Base-by-base conservation (phyloP, 768 basidiomycete genomes). In the Suillus cothurnatus region DNA sequence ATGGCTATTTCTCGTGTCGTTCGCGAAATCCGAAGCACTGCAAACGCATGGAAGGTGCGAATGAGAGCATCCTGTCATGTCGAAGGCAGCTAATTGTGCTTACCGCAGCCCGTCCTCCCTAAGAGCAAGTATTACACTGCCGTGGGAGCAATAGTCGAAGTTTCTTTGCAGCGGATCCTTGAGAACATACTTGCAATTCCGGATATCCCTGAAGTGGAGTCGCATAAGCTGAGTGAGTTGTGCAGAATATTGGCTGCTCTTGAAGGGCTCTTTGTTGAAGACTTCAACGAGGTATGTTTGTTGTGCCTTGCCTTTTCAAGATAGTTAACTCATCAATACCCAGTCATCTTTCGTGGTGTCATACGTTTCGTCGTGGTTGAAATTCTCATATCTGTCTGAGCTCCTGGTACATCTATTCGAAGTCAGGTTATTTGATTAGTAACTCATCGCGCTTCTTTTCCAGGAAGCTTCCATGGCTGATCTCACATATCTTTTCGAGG, bases 391-490 rank as follows among this genome's bases (percentile, higher is more conserved):
- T 76, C 82, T 97, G 6, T 93, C 93, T 2, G 95, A 97, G 75
- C 84, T 98, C 15, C 75, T 98, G 82, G 95, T 95, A 66, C 55
- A 91, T 82, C 32, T 12, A 36, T 26, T 50, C 9, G 57, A 36
- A 19, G 32, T 50, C 32, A 39, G 45, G 15, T 38, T n/a, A 26
- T 66, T 41, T 21, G 62, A 47, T 23, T 17, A 39, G 26, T 62
- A 39, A 28, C 19, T 38, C 23, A 36, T 28, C 12, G 69, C 21
- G 39, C 62, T 61, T 56, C 65, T 47, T 57, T 38, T 76, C 59
- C 69, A 95, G 94, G 94, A 95, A 77, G 95, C 94, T 1, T 94
- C 93, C 38, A 87, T 98, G 74, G 92, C 88, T 45, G 96, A 98
- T 75, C 89, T 97, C 61, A 89, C 90, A 32, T 96, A 97, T 75